Evolutionary conservation across 805 yeast species (phyloP).

Genomic region (Saccharomycopsis sp.): DNA sequence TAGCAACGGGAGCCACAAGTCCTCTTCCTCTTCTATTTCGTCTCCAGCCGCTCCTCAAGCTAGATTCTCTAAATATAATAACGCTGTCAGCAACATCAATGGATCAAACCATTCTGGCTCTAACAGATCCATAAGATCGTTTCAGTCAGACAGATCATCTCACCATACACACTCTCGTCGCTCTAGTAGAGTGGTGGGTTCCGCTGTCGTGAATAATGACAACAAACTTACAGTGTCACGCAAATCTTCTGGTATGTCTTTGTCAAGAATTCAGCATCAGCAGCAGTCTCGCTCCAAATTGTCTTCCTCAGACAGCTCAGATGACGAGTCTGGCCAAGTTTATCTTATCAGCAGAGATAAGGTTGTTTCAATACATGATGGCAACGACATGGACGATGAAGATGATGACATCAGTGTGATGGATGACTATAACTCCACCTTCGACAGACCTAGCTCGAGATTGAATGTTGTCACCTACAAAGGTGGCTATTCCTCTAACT

Average conservation of each 20-base stretch:
- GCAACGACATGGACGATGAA: not conserved
- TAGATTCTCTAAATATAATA: not conserved
- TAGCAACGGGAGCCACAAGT: not conserved
- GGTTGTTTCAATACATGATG: conserved; percentile 8
- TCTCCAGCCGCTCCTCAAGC: not conserved
- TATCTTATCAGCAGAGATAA: conserved; percentile 10
- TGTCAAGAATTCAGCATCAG: not conserved
- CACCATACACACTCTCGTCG: conserved; percentile 1
- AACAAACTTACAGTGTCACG: not conserved
- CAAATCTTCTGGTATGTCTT: not conserved
- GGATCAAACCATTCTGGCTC: not conserved
- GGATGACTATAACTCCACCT: conserved; percentile 5
- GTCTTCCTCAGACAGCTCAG: not conserved
- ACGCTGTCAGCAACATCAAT: not conserved
- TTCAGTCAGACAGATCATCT: not conserved
- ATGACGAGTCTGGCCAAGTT: conserved; percentile 2
- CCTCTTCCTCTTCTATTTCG: not conserved
- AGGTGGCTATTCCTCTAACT: not conserved
- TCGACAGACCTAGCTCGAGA: not conserved
- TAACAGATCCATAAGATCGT: not conserved
- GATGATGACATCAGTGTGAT: not conserved
- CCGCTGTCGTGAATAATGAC: not conserved
- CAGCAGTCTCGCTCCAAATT: not conserved
- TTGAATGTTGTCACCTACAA: not conserved
- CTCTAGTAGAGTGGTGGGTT: not conserved